Evolutionary conservation across 495 filamentous ascomycete species (phyloP), one percentile per base, ranked within the genome.

Genomic region (Penicillium bialowiezense): DNA sequence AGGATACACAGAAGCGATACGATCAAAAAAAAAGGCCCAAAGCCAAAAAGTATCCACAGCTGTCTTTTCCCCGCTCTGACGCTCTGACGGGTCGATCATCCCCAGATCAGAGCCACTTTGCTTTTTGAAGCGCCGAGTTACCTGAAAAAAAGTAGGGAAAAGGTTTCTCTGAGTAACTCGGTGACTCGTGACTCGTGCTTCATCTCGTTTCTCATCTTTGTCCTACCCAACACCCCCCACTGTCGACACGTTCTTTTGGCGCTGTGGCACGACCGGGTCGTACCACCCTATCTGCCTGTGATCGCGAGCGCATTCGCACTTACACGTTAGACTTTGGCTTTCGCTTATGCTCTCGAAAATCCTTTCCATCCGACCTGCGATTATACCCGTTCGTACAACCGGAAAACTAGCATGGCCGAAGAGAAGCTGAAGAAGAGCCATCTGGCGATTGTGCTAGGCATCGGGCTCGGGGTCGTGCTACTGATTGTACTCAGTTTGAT

Each of bases 371-470:
- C 29, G 13, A 39, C 28, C 32, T 39, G 29, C 15, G 33, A 26
- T 12, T 35, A 21, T 31, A 6, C n/a, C 41, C 23, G n/a, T 44
- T 48, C 42, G 46, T 44, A 18, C 38, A 41, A 54, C 33, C 33
- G 51, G 50, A 47, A 28, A 57, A 49, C 45, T 21, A 52, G 49
- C 21, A 53, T 58, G 55, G 52, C 36, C 10, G 58, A 64, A 37
- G 5, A 53, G 31, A 45, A 33, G 32, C 33, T 62, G 24, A 61
- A 64, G 45, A 58, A 60, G 19, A 61, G 32, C 48, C 65, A 70
- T 56, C 64, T 72, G 58, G 65, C 63, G 35, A 69, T 72, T 48
- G 69, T 69, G 41, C 39, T 70, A 20, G 69, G 69, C n/a, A 60
- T 70, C 41, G 69, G 67, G n/a, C 62, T 72, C 7, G 69, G 65